These are phyloP conservation scores for Waltergamsia citrina DNA, from an alignment of 2,329 filamentous ascomycete species.

Conservation along the genomic window DNA sequence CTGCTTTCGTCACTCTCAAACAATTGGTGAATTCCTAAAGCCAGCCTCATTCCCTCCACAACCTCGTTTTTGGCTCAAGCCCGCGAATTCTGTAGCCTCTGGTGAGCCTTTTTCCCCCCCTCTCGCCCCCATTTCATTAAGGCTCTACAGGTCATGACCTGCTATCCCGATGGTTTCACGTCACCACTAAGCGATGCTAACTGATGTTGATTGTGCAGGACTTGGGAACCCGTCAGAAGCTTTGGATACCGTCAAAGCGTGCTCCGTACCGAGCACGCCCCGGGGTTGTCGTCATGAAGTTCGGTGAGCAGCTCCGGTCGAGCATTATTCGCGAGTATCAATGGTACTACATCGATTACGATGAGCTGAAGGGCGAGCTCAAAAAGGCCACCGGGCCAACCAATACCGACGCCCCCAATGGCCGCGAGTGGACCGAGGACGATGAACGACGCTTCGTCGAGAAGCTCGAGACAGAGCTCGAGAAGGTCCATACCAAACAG, in stretches of 20 bases:
- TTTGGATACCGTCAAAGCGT: conserved; percentile 27
- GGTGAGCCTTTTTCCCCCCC: neutral
- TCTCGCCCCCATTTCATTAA: neutral
- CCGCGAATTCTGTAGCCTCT: too few relatives aligned
- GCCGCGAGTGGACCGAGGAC: conserved; percentile 74
- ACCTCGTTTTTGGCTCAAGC: too few relatives aligned
- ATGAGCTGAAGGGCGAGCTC: conserved; percentile 80
- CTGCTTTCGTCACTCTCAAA: too few relatives aligned
- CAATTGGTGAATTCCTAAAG: too few relatives aligned
- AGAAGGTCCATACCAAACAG: conserved; percentile 97
- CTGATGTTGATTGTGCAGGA: conserved; percentile 45
- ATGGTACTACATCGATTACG: conserved; percentile 98
- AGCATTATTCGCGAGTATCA: conserved; percentile 95
- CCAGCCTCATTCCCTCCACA: too few relatives aligned
- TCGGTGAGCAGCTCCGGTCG: conserved; percentile 92
- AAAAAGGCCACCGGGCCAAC: conserved; percentile 56
- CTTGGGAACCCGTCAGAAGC: conserved; percentile 30
- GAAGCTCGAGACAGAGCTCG: conserved; percentile 81
- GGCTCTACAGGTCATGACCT: neutral
- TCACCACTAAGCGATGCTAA: neutral
- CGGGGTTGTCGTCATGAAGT: conserved; percentile 62
- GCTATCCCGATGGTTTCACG: neutral
- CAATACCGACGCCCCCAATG: conserved; percentile 31
- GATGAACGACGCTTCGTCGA: conserved; percentile 84
- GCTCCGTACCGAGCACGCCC: conserved; percentile 29